Evolutionary conservation across 768 basidiomycete genomes (phyloP), one percentile per base, ranked within the genome.

Genomic region (Auriculariales sp.): DNA sequence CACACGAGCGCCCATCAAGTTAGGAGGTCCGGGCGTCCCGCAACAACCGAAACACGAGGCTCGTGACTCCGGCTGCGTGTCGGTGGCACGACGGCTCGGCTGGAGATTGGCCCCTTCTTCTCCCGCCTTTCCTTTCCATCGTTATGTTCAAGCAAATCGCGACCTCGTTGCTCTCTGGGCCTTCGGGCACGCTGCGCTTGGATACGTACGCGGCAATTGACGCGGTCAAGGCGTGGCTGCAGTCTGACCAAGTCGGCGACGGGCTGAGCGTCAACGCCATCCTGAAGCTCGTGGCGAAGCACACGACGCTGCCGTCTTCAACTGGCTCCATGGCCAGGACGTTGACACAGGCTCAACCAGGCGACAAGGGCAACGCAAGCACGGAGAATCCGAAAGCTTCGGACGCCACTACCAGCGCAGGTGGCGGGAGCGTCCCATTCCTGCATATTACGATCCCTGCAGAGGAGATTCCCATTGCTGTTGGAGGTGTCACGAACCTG

Each of bases 401-500:
- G 12, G 15, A 19, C 15, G 39, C 17, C 6, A 19, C 14, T 19
- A 24, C 39, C 22, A 44, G 19, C 7, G 3, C 14, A 10, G 19
- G n/a, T 36, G 35, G 10, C 35, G 7, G 22, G 22, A 12, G 22
- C 22, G 70, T 77, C 52, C 70, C 72, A 25, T 59, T 69, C 11
- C 58, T 64, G 35, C 68, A 66, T 39, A 62, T 74, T 32, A 71
- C 70, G 45, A 58, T 75, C 46, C 73, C 75, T 52, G 62, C 65
- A 47, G 59, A 75, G 10, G 74, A 77, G 56, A 67, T 69, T 36
- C 69, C 72, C 10, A 58, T 71, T 46, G 60, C 75, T 51, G 68
- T 77, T 7, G 72, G 73, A 17, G 75, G 74, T 10, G 61, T 74
- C 35, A 74, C 75, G 51, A 73, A 75, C 54, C 71, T 74, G 72